A percentile compares a stretch with the other conserved stretches of the same genome.
These are phyloP conservation scores for Solanum dulcamara DNA, from an alignment of 257 asterid species.

Conservation along the genomic window DNA sequence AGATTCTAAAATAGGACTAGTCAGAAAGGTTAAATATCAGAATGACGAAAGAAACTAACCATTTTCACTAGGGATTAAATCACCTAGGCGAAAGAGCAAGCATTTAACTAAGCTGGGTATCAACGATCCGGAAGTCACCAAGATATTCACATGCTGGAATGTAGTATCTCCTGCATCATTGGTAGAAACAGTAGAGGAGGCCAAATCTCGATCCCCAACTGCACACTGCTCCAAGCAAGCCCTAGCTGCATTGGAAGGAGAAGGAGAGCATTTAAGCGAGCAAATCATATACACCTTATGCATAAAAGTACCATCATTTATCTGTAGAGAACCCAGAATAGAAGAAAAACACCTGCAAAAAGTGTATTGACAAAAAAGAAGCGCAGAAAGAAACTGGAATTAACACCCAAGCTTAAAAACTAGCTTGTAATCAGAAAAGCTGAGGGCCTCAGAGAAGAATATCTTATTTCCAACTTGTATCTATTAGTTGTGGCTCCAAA, in stretches of 20 bases:
- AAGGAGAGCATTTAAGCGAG: neutral
- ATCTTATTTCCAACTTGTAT: neutral
- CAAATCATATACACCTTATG: neutral
- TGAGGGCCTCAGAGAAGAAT: neutral
- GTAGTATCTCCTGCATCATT: constrained; percentile 3
- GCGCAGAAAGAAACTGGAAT: neutral
- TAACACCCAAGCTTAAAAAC: neutral
- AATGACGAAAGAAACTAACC: constrained; percentile 37
- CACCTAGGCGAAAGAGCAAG: constrained; percentile 63
- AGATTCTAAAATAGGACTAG: neutral
- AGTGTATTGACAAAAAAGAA: neutral
- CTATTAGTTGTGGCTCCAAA: neutral
- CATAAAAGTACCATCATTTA: neutral
- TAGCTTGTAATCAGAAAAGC: neutral
- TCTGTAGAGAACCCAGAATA: neutral
- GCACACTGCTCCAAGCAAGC: constrained; percentile 81
- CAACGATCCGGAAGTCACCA: constrained; percentile 87
- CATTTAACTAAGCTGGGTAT: constrained; percentile 93
- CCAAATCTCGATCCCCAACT: constrained; percentile 25
- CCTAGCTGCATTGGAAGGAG: constrained; percentile 42
- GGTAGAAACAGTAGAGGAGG: constrained; percentile 14
- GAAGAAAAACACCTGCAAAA: neutral
- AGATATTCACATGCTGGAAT: constrained; percentile 53
- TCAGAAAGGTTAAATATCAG: neutral
- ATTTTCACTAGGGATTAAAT: constrained; percentile 46